Percentiles rank a stretch among this genome's conserved stretches.
Conservation (phyloP, 1,284 basidiomycete genomes). For the Ustilago bromivora region DNA sequence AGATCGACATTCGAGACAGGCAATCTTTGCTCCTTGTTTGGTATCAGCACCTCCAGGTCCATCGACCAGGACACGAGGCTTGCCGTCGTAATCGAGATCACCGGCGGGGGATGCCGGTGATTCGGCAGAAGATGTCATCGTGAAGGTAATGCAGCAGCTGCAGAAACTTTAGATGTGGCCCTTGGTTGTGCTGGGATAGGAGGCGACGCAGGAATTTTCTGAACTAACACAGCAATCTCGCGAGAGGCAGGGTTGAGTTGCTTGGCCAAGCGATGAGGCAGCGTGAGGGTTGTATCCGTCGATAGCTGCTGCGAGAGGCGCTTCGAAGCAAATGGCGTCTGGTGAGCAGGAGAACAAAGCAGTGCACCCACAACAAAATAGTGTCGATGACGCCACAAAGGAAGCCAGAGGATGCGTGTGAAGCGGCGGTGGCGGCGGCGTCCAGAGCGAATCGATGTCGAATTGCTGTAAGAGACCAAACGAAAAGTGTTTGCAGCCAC, state of each 20-base stretch:
- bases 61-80: constrained; percentile 58
- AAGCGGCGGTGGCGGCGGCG: not conserved
- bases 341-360: not conserved
- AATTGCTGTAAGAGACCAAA: not conserved
- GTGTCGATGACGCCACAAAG: not conserved
- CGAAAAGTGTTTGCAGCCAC: not conserved
- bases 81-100: constrained; percentile 40
- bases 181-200: not conserved
- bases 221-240: no score
- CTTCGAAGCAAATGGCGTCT: no score
- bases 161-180: no score
- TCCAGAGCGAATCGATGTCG: not conserved
- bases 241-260: not conserved
- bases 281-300: no score
- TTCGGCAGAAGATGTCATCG: constrained; percentile 32
- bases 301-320: no score
- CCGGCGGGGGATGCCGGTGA: constrained; percentile 26
- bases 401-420: not conserved
- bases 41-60: constrained; percentile 60
- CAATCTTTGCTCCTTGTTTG: constrained; percentile 60
- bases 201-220: no score
- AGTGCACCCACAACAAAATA: not conserved
- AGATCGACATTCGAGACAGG: constrained; percentile 58
- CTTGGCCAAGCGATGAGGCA: no score
- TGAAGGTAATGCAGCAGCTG: not conserved